A percentile compares a stretch with the other conserved stretches of the same genome.
Evolutionary conservation across 2,329 filamentous ascomycete species (phyloP).

Genomic region (Aspergillus eucalypticola): DNA sequence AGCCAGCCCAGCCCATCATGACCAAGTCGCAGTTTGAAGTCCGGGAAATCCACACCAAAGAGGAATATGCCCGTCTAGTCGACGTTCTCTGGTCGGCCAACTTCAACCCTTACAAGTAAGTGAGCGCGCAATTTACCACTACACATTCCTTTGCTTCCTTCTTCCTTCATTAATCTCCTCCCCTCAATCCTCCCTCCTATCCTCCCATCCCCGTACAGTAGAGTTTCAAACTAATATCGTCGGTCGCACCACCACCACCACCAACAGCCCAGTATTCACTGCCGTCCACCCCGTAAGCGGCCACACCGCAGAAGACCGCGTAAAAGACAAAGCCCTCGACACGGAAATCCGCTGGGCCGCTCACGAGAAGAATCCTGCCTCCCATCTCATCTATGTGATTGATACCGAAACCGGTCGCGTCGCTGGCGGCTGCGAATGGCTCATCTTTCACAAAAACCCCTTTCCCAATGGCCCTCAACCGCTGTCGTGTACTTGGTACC

Average conservation of each 20-base stretch:
- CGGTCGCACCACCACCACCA: not conserved
- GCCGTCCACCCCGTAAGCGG: constrained; percentile 18
- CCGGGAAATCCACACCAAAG: constrained; percentile 13
- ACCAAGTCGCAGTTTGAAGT: constrained; percentile 9
- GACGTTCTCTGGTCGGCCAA: constrained; percentile 20
- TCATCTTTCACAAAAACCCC: constrained; percentile 19
- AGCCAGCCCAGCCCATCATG: not conserved
- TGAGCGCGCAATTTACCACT: no score
- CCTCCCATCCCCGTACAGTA: not conserved
- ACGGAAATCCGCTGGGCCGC: constrained; percentile 19
- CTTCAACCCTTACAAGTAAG: constrained; percentile 18
- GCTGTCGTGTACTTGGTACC: constrained; percentile 21
- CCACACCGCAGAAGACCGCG: constrained; percentile 17
- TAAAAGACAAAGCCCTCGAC: constrained; percentile 17
- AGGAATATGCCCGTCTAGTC: constrained; percentile 16
- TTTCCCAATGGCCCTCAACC: constrained; percentile 20
- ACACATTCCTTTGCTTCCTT: no score
- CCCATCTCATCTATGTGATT: constrained; percentile 18
- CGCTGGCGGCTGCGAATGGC: constrained; percentile 20
- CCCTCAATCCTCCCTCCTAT: not conserved
- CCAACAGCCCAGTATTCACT: constrained; percentile 17
- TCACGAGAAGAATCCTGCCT: constrained; percentile 13
- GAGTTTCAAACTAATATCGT: not conserved
- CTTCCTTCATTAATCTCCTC: not conserved
- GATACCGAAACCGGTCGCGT: constrained; percentile 17